Conservation (phyloP, 2,329 filamentous ascomycete species). For the Didymella lethalis region DNA sequence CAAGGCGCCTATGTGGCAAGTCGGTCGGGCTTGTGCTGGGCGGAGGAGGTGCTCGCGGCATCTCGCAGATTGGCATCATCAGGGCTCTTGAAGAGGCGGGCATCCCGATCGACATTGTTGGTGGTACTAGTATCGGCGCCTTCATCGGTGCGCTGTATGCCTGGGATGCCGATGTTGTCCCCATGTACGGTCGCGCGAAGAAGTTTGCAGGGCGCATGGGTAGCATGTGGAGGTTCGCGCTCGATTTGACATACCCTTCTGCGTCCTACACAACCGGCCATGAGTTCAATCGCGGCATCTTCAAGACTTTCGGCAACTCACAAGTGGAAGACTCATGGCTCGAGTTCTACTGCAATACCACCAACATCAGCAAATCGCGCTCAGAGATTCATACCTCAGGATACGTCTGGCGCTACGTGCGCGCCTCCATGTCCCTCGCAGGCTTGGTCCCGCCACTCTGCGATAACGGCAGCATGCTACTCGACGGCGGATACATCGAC, state of each 20-base stretch:
- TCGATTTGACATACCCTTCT: conserved; percentile 95
- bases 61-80: conserved; percentile 93
- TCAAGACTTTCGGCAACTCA: conserved; percentile 95
- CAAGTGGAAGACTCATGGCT: conserved; percentile 99
- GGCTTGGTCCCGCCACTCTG: conserved; percentile 92
- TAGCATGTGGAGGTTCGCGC: conserved; percentile 97
- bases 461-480: conserved; percentile 94
- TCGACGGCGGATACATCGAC: conserved; percentile 96
- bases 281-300: conserved; percentile 98
- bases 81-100: conserved; percentile 94
- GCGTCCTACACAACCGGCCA: conserved; percentile 98
- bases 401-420: conserved; percentile 96
- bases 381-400: conserved; percentile 94
- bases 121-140: conserved; percentile 93
- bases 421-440: conserved; percentile 95
- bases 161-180: conserved; percentile 93
- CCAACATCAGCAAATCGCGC: conserved; percentile 94
- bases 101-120: conserved; percentile 93
- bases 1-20: conserved; percentile 88
- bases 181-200: conserved; percentile 95
- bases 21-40: conserved; percentile 94
- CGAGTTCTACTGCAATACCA: conserved; percentile 98
- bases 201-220: conserved; percentile 99
- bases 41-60: conserved; percentile 89
- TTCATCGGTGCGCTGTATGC: conserved; percentile 97